Conservation (phyloP, 1,139 yeast species). For the Starmera stellimalicola region DNA sequence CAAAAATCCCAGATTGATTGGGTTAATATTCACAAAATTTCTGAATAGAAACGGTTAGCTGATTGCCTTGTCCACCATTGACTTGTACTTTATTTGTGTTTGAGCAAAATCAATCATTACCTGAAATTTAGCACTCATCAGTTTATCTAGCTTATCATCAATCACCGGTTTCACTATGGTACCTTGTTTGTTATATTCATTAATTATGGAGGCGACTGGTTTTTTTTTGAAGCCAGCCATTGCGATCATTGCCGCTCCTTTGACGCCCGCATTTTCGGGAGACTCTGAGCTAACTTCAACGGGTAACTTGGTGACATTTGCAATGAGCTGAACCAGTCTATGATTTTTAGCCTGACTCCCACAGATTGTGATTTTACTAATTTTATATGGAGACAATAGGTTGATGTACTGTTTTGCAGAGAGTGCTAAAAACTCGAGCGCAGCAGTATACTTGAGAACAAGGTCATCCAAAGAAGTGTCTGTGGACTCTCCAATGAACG, state of each 20-base stretch:
- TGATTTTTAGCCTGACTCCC: constrained; percentile 45
- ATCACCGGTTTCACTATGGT: neutral
- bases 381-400: constrained; percentile 16
- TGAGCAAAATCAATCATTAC: constrained; percentile 30
- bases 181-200: constrained; percentile 5
- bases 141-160: constrained; percentile 5
- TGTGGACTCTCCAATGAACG: constrained; percentile 34
- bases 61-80: constrained; percentile 10
- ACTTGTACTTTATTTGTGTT: constrained; percentile 25
- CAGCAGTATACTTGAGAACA: constrained; percentile 32
- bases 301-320: constrained; percentile 17
- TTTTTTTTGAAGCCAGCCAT: constrained; percentile 7
- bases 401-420: constrained; percentile 35
- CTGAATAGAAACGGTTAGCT: constrained; percentile 12
- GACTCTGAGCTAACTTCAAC: constrained; percentile 18
- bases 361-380: constrained; percentile 29
- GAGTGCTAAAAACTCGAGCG: constrained; percentile 40
- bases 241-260: constrained; percentile 30
- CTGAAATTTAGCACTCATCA: constrained; percentile 23
- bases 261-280: constrained; percentile 26
- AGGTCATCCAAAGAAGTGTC: constrained; percentile 24
- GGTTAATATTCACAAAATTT: constrained; percentile 31
- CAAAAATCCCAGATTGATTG: constrained; percentile 67
- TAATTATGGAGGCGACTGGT: constrained; percentile 7
- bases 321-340: constrained; percentile 29